Conservation (phyloP, 2,329 filamentous ascomycete species). For the Xenoacremonium recifei region DNA sequence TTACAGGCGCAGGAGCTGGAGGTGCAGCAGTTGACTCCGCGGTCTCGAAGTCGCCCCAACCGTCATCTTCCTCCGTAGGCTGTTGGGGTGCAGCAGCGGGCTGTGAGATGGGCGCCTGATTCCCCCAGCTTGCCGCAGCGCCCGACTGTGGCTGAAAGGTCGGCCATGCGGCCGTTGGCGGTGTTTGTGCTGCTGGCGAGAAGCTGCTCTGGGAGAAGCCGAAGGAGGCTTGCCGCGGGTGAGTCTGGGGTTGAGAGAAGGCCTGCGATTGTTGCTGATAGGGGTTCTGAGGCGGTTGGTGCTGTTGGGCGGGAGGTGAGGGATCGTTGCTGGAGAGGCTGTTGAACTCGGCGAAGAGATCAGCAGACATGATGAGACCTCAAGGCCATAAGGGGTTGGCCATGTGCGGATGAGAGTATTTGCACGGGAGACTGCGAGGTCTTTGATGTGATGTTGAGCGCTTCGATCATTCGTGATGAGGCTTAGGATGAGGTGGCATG, state of each 20-base stretch:
- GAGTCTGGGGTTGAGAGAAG: constrained; percentile 11
- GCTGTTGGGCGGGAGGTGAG: constrained; percentile 21
- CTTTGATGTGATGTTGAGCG: no score
- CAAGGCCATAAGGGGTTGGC: no score
- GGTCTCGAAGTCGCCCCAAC: constrained; percentile 67
- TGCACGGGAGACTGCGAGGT: no score
- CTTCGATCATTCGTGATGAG: no score
- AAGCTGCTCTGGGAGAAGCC: constrained; percentile 19
- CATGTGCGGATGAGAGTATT: no score
- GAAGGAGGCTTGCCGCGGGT: constrained; percentile 26
- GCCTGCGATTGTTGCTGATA: constrained; percentile 10
- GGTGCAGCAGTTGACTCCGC: constrained; percentile 35
- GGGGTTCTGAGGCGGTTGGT: constrained; percentile 6
- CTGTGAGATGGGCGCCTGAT: constrained; percentile 6
- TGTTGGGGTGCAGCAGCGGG: constrained; percentile 23
- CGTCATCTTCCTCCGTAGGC: constrained; percentile 54
- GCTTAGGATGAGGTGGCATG: no score
- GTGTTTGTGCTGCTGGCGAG: constrained; percentile 11
- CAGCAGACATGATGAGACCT: constrained; percentile 54
- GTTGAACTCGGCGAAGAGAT: constrained; percentile 64
- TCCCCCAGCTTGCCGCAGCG: constrained; percentile 17
- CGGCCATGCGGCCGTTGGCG: constrained; percentile 31
- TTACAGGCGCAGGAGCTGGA: constrained; percentile 2
- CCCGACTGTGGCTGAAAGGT: constrained; percentile 25
- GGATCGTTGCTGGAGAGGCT: constrained; percentile 40